Base-by-base conservation (phyloP, 164 flowering plant species). In the Macadamia tetraphylla region DNA sequence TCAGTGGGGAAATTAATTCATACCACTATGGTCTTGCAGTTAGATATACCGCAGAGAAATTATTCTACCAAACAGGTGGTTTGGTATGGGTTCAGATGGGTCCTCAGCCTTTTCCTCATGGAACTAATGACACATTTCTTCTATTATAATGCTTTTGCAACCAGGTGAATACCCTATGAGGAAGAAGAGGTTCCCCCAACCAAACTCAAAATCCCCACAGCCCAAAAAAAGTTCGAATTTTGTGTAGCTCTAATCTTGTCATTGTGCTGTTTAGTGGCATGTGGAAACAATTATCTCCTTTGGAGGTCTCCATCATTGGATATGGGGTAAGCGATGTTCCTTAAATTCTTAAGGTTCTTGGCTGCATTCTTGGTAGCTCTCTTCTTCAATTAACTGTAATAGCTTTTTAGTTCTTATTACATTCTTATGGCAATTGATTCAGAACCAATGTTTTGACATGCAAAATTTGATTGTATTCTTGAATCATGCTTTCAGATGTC, bases 241-340 rank as follows among this genome's bases (percentile, higher is more conserved):
- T 31, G 48, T 70, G 53, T 64, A 49, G 10, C 11, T 14, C 15
- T 53, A 17, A 53, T 53, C 71, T 40, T 77, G 59, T 62, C 23
- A 29, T 61, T 71, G 10, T 62, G 10, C 23, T 67, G 13, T 51
- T 30, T 65, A 94, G 99, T 79, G 97, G 90, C 64, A 62, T 82
- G 59, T 94, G 99, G 99, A 86, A 75, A 66, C 78, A 82, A 29
- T 74, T 90, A 66, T 86, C 99, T 73, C 92, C 99, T 63, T 64
- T 85, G 81, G 98, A 92, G 65, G 82, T 88, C 64, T 94, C 92
- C 78, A 89, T 94, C 69, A 78, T 94, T 67, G 99, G 99, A 71
- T 94, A 94, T 77, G 99, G 99, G 84, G 99, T 94, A 83, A 88
- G 95, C 56, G 62, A 62, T 81, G 55, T 51, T 73, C 58, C 49